Base-by-base conservation (phyloP, 2,329 filamentous ascomycete genomes). In the Penicillium sp. region DNA sequence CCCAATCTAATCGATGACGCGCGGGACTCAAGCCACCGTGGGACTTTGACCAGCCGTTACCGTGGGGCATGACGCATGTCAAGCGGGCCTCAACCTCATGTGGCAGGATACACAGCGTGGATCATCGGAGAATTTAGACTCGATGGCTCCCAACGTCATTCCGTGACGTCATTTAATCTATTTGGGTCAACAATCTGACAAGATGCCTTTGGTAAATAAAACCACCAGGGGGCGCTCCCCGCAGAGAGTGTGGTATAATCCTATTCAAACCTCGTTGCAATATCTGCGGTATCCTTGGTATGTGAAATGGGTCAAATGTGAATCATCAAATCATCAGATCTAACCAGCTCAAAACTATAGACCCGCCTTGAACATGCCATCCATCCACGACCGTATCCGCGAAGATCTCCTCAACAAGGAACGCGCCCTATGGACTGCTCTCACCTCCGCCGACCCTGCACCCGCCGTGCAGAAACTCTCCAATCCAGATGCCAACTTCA, bases 351-450 rank as follows among this genome's bases (percentile, higher is more conserved):
- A n/a, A n/a, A 18, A 22, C 12, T 34, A 3, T 30, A 14, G 9
- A 25, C 13, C 14, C 31, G 23, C 15, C 27, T 13, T 29, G 42
- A 44, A 27, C 35, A 65, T 65, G 61, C 53, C 60, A 18, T 44
- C 54, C 22, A 64, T 65, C 30, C 57, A 64, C 54, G 59, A 64
- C 14, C 58, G 60, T 10, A 65, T 64, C 44, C 56, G 57, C 27
- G 46, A 62, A 10, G 60, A 64, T 32, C 50, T 65, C 32, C 45
- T 60, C 33, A 44, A 50, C 39, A 60, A 61, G 37, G 60, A 64
- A 40, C 60, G 55, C n/a, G 53, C 54, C 0, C 54, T 65, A 6
- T 65, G 61, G 61, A 62, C 60, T 4, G 58, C 61, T 1, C 45
- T 65, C 11, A 65, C 61, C 6, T 64, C 59, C 0, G 61, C 61